Evolutionary conservation across 2,329 filamentous ascomycete genomes (phyloP).

Genomic region (Diplodia mutila): DNA sequence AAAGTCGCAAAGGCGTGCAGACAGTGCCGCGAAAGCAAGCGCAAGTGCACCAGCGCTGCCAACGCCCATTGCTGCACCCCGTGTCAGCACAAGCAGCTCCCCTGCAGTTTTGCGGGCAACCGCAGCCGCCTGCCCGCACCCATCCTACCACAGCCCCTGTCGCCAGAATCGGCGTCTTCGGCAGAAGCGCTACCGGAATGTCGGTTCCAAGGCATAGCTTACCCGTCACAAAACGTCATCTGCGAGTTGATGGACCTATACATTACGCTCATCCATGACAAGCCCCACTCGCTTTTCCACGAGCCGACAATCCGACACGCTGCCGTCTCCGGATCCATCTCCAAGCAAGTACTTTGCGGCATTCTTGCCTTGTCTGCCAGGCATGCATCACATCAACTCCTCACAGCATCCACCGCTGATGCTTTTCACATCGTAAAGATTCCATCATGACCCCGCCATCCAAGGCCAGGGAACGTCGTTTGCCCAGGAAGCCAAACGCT

Average conservation of each 20-base stretch:
- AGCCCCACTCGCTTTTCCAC: slow-evolving; percentile 43
- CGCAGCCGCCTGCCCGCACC: neutral
- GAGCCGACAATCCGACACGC: slow-evolving; percentile 29
- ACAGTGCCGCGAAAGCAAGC: slow-evolving; percentile 20
- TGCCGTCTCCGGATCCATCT: neutral
- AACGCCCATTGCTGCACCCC: neutral
- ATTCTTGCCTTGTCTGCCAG: slow-evolving; percentile 23
- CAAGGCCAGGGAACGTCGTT: slow-evolving; percentile 31
- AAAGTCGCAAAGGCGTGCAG: slow-evolving; percentile 18
- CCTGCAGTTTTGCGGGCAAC: neutral
- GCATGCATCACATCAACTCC: neutral
- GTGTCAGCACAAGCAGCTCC: slow-evolving; percentile 4
- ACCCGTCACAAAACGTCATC: slow-evolving; percentile 2
- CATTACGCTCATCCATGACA: slow-evolving; percentile 40
- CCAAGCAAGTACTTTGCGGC: slow-evolving; percentile 3
- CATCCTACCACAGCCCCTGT: neutral
- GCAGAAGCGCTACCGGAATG: neutral
- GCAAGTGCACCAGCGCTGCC: neutral
- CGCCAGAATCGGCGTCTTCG: neutral
- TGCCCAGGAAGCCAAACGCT: slow-evolving; percentile 32
- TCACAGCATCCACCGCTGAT: neutral
- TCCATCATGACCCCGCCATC: slow-evolving; percentile 2
- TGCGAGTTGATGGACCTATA: slow-evolving; percentile 37
- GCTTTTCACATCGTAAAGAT: slow-evolving; percentile 4
- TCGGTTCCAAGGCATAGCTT: neutral